These are phyloP conservation scores for Coniophora puteana DNA, from an alignment of 1,284 basidiomycete genomes.

Conservation along the genomic window DNA sequence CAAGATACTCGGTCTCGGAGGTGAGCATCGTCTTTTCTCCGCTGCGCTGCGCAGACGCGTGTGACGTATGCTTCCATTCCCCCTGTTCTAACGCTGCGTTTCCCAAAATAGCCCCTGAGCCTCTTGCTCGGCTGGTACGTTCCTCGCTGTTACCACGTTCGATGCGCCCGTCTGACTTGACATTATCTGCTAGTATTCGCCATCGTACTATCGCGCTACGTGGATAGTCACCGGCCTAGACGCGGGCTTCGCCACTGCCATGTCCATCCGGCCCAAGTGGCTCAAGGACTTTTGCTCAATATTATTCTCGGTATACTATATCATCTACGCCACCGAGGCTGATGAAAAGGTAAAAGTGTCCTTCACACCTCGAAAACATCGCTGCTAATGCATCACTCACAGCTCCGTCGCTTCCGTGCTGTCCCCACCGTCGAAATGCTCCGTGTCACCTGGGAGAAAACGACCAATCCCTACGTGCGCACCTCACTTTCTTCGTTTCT, in stretches of 20 bases:
- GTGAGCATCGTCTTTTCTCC: constrained; percentile 42
- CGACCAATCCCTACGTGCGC: constrained; percentile 84
- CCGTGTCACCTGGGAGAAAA: constrained; percentile 95
- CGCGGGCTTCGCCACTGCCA: constrained; percentile 94
- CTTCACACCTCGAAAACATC: not conserved
- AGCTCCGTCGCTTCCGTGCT: constrained; percentile 89
- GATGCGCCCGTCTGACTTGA: constrained; percentile 11
- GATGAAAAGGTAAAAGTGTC: constrained; percentile 82
- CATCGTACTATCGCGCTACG: constrained; percentile 94
- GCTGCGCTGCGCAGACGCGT: constrained; percentile 1
- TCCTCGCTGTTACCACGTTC: constrained; percentile 1
- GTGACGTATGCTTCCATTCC: constrained; percentile 6
- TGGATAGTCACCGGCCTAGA: constrained; percentile 95
- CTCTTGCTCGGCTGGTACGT: constrained; percentile 80
- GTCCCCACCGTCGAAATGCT: constrained; percentile 96
- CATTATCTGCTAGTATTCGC: constrained; percentile 65
- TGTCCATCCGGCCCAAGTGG: constrained; percentile 92
- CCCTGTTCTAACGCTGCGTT: too few relatives aligned
- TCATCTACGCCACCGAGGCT: constrained; percentile 89
- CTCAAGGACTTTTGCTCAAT: constrained; percentile 83
- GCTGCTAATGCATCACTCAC: constrained; percentile 8
- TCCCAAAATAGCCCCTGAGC: constrained; percentile 94
- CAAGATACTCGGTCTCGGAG: constrained; percentile 79
- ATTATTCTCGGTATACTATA: constrained; percentile 87
- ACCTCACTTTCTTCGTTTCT: constrained; percentile 5